These are phyloP conservation scores for Suillus lakei DNA, from an alignment of 768 basidiomycete genomes.

Conservation along the genomic window DNA sequence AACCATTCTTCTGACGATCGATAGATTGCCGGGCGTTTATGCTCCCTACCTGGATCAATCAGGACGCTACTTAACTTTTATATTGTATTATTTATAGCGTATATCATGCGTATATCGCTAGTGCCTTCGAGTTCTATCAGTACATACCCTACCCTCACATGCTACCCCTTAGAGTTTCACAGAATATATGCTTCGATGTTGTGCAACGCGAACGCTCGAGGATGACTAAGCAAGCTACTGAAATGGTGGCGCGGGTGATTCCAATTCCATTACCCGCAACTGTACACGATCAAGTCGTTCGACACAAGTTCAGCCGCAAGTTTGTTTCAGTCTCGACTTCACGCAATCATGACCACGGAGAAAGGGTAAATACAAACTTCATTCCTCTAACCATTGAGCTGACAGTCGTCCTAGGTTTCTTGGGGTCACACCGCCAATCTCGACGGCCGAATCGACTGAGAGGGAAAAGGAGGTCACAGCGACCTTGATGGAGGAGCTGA, in stretches of 20 bases:
- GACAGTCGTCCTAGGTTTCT: constrained; percentile 54
- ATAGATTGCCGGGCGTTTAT: background rate
- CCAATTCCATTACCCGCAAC: constrained; percentile 4
- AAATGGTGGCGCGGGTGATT: constrained; percentile 4
- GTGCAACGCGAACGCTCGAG: background rate
- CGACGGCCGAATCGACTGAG: constrained; percentile 71
- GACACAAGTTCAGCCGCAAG: constrained; percentile 11
- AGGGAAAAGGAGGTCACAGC: constrained; percentile 83
- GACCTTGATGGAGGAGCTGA: constrained; percentile 90
- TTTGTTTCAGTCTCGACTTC: constrained; percentile 6
- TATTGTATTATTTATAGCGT: background rate
- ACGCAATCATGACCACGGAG: constrained; percentile 43
- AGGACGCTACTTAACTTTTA: background rate
- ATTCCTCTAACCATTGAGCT: constrained; percentile 14
- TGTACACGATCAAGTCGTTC: constrained; percentile 14
- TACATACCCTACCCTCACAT: background rate
- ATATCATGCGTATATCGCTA: background rate
- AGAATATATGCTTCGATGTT: background rate
- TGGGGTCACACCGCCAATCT: constrained; percentile 88
- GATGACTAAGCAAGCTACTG: constrained; percentile 9
- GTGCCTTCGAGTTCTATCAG: background rate
- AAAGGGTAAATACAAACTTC: constrained; percentile 39
- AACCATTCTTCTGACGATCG: background rate
- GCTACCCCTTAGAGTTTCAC: background rate
- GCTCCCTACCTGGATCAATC: background rate